phyloP scores from a whole-genome alignment of 1,284 basidiomycete species.

The Apiotrichum siamense region DNA sequence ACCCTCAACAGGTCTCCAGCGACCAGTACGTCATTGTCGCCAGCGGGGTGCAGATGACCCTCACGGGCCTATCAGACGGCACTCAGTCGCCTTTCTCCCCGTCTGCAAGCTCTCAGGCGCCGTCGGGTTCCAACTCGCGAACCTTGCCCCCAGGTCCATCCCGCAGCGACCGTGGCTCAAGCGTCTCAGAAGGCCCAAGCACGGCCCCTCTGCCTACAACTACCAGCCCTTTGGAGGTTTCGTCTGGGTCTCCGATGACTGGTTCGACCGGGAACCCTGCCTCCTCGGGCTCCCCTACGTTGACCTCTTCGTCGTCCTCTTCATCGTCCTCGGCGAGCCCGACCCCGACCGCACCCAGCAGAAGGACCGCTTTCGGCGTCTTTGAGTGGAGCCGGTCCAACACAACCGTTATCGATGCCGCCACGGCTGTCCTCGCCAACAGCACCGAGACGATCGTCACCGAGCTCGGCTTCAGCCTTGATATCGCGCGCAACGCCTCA shows the following conservation, averaged over 20 bases:
- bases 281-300: too few relatives aligned
- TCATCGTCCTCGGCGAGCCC: constrained; percentile 13
- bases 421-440: constrained; percentile 55
- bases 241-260: too few relatives aligned
- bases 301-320: not conserved
- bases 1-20: constrained; percentile 58
- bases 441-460: constrained; percentile 67
- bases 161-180: too few relatives aligned
- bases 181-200: too few relatives aligned
- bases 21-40: constrained; percentile 74
- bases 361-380: constrained; percentile 33
- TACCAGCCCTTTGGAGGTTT: too few relatives aligned
- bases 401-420: constrained; percentile 32
- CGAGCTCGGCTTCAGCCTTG: constrained; percentile 56
- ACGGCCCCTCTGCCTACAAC: too few relatives aligned
- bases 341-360: constrained; percentile 14
- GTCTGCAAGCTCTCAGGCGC: not conserved
- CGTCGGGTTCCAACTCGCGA: too few relatives aligned
- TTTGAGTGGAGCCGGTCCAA: constrained; percentile 32
- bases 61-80: constrained; percentile 36
- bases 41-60: constrained; percentile 65
- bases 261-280: too few relatives aligned
- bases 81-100: not conserved
- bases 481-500: constrained; percentile 39
- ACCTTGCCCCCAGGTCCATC: too few relatives aligned